Base-by-base conservation (phyloP, 129 eudicot genomes). In the Arctium minus region DNA sequence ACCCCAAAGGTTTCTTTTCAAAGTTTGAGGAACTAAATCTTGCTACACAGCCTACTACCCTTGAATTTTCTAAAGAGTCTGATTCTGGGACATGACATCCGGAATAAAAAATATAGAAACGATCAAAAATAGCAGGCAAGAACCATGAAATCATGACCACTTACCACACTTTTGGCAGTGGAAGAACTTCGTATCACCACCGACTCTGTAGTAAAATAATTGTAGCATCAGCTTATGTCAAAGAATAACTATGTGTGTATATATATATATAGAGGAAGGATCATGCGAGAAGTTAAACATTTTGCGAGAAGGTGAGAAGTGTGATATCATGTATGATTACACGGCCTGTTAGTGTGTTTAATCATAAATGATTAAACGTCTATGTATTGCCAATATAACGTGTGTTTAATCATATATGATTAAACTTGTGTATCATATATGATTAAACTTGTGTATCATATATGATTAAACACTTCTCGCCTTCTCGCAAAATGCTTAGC, bases 111-210 rank as follows among this genome's bases (percentile, higher is more conserved):
- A 70, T 36, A 70, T 7, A 10, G 70, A 70, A 36, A 8, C 46
- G 53, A 68, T 5, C 30, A 40, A 69, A 12, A 75, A 44, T 35
- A 15, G 37, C n/a, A 39, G 29, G 38, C 40, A 60, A 37, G 38
- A 33, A 42, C 17, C 32, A n/a, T 30, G 27, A 76, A 62, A 75
- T 46, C 2, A 75, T 9, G 70, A 85, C 75, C 64, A 68, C 97
- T 62, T 87, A 93, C 97, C 99, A 82, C 99, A 93, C 84, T 91
- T 95, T 69, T 81, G 87, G 95, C 99, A 95, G 76, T 95, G 99
- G 82, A 91, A 91, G 88, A 74, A 95, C 27, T 91, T 93, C 1
- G 89, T 81, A 8, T 80, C 88, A 81, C 99, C 99, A 13, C 99
- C 99, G 29, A 95, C 93, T 84, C 99, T 95, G 93, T 79, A 84